Evolutionary conservation across 208 protist species (phyloP), one percentile per base, ranked within the genome.

Genomic region (Leishmania lainsoni): DNA sequence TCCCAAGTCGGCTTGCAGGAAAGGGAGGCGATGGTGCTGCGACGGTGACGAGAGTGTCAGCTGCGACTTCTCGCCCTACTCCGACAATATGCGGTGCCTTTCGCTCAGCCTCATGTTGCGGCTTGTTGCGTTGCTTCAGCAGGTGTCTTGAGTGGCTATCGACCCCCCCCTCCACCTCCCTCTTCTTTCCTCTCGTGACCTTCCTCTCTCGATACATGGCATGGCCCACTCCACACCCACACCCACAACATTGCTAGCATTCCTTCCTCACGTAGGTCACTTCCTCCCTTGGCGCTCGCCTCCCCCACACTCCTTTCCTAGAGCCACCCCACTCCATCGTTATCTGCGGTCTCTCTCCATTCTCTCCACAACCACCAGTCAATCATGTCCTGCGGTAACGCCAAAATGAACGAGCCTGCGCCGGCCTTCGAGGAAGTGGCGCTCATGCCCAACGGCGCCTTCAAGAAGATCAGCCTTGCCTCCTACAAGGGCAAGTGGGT

Each of bases 401-500:
- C 68, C 65, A 75, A 48, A 10, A 26, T 69, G n/a, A 95, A 97
- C 90, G 93, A 95, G 78, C 94, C 93, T 72, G 97, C 97, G 52
- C 98, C 98, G 73, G 72, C 70, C 70, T 99, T 98, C 89, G 87
- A 95, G 59, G 94, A 97, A 73, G 81, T 92, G 81, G 97, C 97
- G 80, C 89, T 99, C 66, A 90, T 98, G 86, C 92, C 94, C 68
- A 91, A 99, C 76, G 98, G 98, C 87, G 93, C 93, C 84, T 98
- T 99, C 92, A 97, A 98, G 89, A 95, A 94, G 65, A 68, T 99
- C 76, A 94, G 81, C 52, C 92, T 99, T 26, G 71, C 80, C 29
- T 92, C 96, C 74, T 99, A 97, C 95, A 95, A 93, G 87, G 98
- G 98, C 81, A 98, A 98, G 87, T 99, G 95, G 86, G 81, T 99